Conservation (phyloP, 2,329 filamentous ascomycete species). For the Blastomyces percursus region DNA sequence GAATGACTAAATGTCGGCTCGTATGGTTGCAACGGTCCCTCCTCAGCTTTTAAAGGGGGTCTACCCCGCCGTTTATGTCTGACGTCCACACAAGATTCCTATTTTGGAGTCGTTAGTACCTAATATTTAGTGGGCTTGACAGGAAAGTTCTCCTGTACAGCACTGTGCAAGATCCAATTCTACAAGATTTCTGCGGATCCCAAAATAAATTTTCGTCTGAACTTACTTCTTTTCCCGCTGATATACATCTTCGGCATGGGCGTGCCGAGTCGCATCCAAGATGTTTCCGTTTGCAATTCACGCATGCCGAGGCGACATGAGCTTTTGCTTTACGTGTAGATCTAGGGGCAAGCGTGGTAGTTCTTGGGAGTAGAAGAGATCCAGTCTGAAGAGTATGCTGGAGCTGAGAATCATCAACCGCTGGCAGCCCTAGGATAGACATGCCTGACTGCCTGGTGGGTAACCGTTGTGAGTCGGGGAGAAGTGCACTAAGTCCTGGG, state of each 20-base stretch:
- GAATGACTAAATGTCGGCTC: slow-evolving; percentile 12
- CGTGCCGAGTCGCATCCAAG: slow-evolving; percentile 27
- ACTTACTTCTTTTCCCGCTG: slow-evolving; percentile 28
- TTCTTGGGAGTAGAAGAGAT: slow-evolving; percentile 10
- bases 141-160: not conserved
- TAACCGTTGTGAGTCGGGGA: slow-evolving; percentile 1
- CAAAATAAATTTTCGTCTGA: not conserved
- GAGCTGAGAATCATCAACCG: slow-evolving; percentile 9
- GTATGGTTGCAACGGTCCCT: slow-evolving; percentile 14
- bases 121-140: not conserved
- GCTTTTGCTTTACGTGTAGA: slow-evolving; percentile 27
- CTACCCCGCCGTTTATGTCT: slow-evolving; percentile 28
- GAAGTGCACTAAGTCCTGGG: slow-evolving; percentile 3
- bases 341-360: slow-evolving; percentile 17
- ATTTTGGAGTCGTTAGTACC: slow-evolving; percentile 11
- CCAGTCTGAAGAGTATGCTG: slow-evolving; percentile 10
- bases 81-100: slow-evolving; percentile 26
- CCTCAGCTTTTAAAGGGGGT: slow-evolving; percentile 23
- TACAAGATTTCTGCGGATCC: not conserved
- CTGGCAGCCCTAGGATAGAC: not conserved
- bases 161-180: not conserved
- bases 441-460: not conserved
- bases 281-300: slow-evolving; percentile 32
- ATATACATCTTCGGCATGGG: slow-evolving; percentile 28
- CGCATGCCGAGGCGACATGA: slow-evolving; percentile 30